Evolutionary conservation across 257 asterid species (phyloP), one percentile per base, ranked within the genome.

Genomic region (Forsythia suspensa): DNA sequence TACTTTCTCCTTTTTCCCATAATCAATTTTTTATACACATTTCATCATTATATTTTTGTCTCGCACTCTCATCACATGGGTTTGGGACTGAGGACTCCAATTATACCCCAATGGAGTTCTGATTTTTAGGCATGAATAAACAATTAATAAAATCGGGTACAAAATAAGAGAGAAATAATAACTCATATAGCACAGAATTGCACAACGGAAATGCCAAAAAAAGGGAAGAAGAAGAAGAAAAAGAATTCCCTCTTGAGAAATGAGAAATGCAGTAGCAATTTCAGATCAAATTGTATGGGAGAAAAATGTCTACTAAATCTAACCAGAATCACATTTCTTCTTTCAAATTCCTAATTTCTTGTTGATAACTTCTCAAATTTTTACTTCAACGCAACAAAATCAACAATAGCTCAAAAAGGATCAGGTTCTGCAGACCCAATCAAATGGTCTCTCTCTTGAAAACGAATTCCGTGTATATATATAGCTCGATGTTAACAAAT

Each of bases 401-500:
- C 24, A 34, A 42, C 16, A 74, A 3, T 4, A 70, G 29, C 57
- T 29, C 12, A 72, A 73, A 21, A 72, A 44, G 78, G 59, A 66
- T 16, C 37, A 52, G 36, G 15, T n/a, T 16, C 52, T 6, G 37
- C 29, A 65, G 29, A 77, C 67, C 81, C 74, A 36, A 18, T 24
- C 61, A 63, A 61, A n/a, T 71, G 66, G 9, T 34, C 40, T 29
- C 48, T 16, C 72, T 40, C 76, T 55, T 34, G 34, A 21, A 65
- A 81, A 39, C 5, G 8, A 40, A 70, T 18, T 18, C 46, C 75
- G n/a, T n/a, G n/a, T n/a, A n/a, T n/a, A n/a, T n/a, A n/a, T n/a
- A n/a, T n/a, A 70, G 82, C 80, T 79, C 78, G 15, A 68, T 51
- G 24, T 42, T 16, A 71, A 41, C 46, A 71, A 78, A 40, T 24